Conservation (phyloP, 2,329 filamentous ascomycete genomes). For the Diaporthe eres region DNA sequence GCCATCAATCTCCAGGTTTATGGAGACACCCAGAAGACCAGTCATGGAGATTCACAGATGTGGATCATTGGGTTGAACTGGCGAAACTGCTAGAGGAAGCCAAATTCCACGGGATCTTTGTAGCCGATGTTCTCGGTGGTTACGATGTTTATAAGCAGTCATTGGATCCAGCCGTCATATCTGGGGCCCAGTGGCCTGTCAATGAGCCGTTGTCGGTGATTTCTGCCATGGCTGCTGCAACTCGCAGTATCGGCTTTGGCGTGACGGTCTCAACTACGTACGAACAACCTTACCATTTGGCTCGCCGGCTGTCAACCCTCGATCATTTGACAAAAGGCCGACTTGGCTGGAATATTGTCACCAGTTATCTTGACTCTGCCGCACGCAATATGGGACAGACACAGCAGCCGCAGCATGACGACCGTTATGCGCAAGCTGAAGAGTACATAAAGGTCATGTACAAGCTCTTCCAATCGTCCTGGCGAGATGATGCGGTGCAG, state of each 20-base stretch:
- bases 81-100: constrained; percentile 72
- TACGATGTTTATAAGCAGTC: constrained; percentile 80
- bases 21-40: constrained; percentile 76
- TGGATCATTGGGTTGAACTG: constrained; percentile 73
- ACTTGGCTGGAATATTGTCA: constrained; percentile 72
- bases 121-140: constrained; percentile 74
- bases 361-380: constrained; percentile 76
- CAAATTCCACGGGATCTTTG: constrained; percentile 77
- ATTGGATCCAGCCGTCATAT: constrained; percentile 68
- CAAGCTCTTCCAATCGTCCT: constrained; percentile 64
- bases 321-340: constrained; percentile 77
- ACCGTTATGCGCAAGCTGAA: constrained; percentile 72
- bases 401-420: constrained; percentile 71
- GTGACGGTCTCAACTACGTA: constrained; percentile 79
- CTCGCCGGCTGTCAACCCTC: constrained; percentile 74
- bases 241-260: constrained; percentile 76
- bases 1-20: constrained; percentile 62
- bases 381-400: constrained; percentile 73
- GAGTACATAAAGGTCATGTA: constrained; percentile 74
- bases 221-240: constrained; percentile 77
- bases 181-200: constrained; percentile 79
- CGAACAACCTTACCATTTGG: constrained; percentile 77
- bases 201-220: constrained; percentile 76
- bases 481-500: constrained; percentile 69
- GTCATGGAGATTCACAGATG: constrained; percentile 72